Conservation (phyloP, 139 green algal species). For the Chlamydomonas incerta region DNA sequence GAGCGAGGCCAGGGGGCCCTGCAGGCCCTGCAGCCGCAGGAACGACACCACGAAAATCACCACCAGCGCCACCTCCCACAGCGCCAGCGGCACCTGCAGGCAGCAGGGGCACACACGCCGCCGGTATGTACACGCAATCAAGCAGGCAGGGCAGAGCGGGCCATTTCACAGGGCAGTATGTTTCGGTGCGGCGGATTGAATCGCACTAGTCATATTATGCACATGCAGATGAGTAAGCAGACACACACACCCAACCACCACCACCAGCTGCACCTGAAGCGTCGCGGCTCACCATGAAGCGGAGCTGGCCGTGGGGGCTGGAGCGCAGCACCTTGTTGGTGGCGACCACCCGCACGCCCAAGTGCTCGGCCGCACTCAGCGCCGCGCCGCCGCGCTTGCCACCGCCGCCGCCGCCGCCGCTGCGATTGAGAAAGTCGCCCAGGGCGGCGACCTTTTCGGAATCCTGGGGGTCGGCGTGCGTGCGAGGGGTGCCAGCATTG, state of each 20-base stretch:
- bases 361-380: neutral
- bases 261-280: neutral
- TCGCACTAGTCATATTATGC: too few relatives aligned
- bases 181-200: too few relatives aligned
- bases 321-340: constrained; percentile 31
- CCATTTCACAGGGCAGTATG: too few relatives aligned
- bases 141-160: too few relatives aligned
- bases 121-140: too few relatives aligned
- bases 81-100: neutral
- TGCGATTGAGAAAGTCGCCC: neutral
- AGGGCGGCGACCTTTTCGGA: too few relatives aligned
- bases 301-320: neutral
- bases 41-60: constrained; percentile 2
- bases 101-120: too few relatives aligned
- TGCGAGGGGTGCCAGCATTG: too few relatives aligned
- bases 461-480: too few relatives aligned
- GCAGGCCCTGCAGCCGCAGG: constrained; percentile 32
- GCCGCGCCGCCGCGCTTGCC: neutral
- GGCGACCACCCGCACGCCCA: neutral
- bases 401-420: neutral
- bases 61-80: constrained; percentile 26
- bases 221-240: too few relatives aligned
- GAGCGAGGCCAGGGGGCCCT: constrained; percentile 42
- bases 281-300: constrained; percentile 20
- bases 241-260: too few relatives aligned